Evolutionary conservation across 108 stramenopile species (phyloP), one percentile per base, ranked within the genome.

Genomic region (Stephanodiscus triporus): DNA sequence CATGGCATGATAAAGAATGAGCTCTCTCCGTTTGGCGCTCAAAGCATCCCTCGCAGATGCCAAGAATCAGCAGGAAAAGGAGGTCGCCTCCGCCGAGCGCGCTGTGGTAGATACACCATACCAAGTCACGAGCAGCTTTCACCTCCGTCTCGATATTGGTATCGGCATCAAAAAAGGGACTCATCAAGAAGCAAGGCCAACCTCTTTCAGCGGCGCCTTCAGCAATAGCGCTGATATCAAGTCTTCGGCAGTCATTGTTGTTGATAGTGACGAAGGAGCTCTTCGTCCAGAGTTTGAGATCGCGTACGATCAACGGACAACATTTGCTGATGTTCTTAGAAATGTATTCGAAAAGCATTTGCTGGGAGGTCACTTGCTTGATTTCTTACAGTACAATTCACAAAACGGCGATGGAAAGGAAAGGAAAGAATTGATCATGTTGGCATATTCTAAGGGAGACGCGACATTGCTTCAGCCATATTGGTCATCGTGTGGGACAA

Each of bases 91-190:
- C n/a, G n/a, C n/a, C n/a, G n/a, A n/a, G n/a, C n/a, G n/a, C n/a
- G n/a, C n/a, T n/a, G n/a, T n/a, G n/a, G n/a, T n/a, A n/a, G n/a
- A n/a, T n/a, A n/a, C n/a, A n/a, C n/a, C n/a, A n/a, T n/a, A n/a
- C n/a, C n/a, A n/a, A 40, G 40, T 40, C 40, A 40, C 9, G 40
- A 40, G 51, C 19, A 24, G 51, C 19, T 53, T 53, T 53, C 17
- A 24, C 19, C 51, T 53, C 23, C 51, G 51, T 53, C 51, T 53
- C 23, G 51, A 53, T n/a, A 53, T 53, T 53, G 51, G 51, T n/a
- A 22, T 53, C 51, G 51, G 8, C 23, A 53, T 49, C 48, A 49
- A 34, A 5, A 34, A 34, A 34, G 32, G 48, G 16, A 2, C 2
- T 49, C 6, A 49, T 19, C 16, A 49, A 19, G 48, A 49, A 2